Evolutionary conservation across 2,329 filamentous ascomycete species (phyloP), one percentile per base, ranked within the genome.

Genomic region (Colletotrichum tanaceti): DNA sequence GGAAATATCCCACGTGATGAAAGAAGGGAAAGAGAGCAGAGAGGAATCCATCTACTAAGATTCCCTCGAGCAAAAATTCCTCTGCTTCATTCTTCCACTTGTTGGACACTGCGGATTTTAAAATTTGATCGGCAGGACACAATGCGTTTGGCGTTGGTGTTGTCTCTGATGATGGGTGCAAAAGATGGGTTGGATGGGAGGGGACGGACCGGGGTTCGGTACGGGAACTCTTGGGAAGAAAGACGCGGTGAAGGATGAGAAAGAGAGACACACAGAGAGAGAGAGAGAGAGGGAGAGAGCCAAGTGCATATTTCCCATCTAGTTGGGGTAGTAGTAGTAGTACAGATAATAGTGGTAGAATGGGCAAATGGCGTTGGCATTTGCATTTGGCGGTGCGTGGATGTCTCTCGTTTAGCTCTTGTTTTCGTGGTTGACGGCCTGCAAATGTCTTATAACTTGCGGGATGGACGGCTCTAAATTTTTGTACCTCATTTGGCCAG

Each of bases 91-190:
- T 61, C 44, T 66, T 61, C 62, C 61, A 57, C 41, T 38, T 57
- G 63, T 65, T 65, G 20, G 13, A n/a, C 38, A 41, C 41, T 53
- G 39, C 44, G 54, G 54, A 58, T 61, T 61, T 59, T 58, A 43
- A 69, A 61, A 66, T 65, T 69, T 49, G 66, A 69, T 69, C 66
- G 66, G 66, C 62, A 66, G 58, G 44, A 46, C 24, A 69, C 66
- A 66, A 69, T 66, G 66, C 57, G 62, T 69, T 69, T 66, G 66
- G 66, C 66, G 49, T 66, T 69, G 66, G 55, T 60, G 66, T 55
- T 69, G 66, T 69, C 66, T 69, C 65, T 66, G 50, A 66, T 61
- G 63, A 52, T 55, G 49, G 38, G 43, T 49, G 62, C 54, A 60
- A 58, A 60, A 54, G 47, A 44, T n/a, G 55, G 7, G 41, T 18